Percentiles rank a stretch among this genome's conserved stretches.
phyloP scores from a whole-genome alignment of 495 filamentous ascomycete species.

The Penicillium tannophilum region DNA sequence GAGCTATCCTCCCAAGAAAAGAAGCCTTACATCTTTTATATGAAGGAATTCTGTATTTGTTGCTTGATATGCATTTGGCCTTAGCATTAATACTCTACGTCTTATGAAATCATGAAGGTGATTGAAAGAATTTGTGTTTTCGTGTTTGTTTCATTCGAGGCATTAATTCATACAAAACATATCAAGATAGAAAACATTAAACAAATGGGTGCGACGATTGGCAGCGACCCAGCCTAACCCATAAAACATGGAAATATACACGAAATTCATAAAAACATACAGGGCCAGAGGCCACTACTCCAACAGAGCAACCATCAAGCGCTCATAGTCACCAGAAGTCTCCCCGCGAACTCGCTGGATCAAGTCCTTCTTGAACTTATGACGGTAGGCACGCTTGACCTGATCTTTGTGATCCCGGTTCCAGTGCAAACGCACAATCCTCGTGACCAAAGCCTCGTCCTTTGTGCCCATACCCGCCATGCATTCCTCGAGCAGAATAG shows the following conservation, averaged over 20 bases:
- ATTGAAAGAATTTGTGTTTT: too few relatives aligned
- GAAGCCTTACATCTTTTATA: neutral
- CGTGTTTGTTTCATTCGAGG: neutral
- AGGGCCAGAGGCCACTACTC: constrained; percentile 23
- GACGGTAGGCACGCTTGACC: constrained; percentile 72
- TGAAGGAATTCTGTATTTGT: neutral
- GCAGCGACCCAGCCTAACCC: neutral
- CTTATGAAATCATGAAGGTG: too few relatives aligned
- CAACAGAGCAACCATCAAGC: constrained; percentile 47
- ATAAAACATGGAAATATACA: neutral
- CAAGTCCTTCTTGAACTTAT: constrained; percentile 63
- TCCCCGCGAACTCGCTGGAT: constrained; percentile 70
- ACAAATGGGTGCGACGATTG: neutral
- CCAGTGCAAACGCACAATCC: constrained; percentile 81
- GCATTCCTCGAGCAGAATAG: constrained; percentile 73
- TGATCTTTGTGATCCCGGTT: constrained; percentile 67
- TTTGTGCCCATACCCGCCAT: constrained; percentile 90
- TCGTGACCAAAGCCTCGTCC: constrained; percentile 72
- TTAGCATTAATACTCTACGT: neutral
- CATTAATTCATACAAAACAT: neutral
- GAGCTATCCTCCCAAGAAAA: neutral
- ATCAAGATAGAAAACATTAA: neutral
- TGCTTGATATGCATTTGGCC: neutral
- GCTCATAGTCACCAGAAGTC: constrained; percentile 85
- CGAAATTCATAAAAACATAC: neutral